Evolutionary conservation across 495 filamentous ascomycete species (phyloP), one percentile per base, ranked within the genome.

Genomic region (Penicillium lagena): DNA sequence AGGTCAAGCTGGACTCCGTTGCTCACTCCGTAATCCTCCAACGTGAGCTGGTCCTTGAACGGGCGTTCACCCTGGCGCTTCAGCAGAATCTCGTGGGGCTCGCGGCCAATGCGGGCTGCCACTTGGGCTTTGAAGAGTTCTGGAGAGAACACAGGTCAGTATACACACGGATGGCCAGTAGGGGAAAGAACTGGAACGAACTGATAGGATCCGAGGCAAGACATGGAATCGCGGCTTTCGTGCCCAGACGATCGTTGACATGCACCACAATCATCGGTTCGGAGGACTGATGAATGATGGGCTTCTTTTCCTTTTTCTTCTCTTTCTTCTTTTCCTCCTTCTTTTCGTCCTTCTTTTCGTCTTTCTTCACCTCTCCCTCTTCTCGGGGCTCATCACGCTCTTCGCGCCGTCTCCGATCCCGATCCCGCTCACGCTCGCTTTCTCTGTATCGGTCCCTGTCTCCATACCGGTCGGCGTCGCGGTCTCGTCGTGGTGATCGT

Each of bases 241-340:
- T 95, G 13, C 90, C 90, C 15, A 96, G 70, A 22, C 90, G 79
- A 67, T 96, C 90, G 58, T 96, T 95, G 51, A 96, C 85, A 54
- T 89, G 78, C 12, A 96, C 90, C 15, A 93, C 78, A 43, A 95
- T 96, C 85, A 95, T 90, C 29, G 83, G 83, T 59, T 91, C 87
- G 3, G 71, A 58, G 0, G 60, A 60, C 34, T 63, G 56, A 12
- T 56, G 59, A 11, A 41, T 47, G 34, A 53, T 57, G 2, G 54
- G 50, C 37, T 68, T 65, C 60, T 69, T 70, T n/a, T 63, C 55
- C 39, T 67, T 63, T 42, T 70, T 72, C 39, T 67, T 50, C 47
- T 70, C 60, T 36, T 63, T 63, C 39, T 61, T 54, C 31, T 62
- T 56, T 30, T 65, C 55, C 12, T 40, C 35, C 17, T 54, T 58